Percentiles rank a stretch among this genome's conserved stretches.
Evolutionary conservation across 225 moss, liverwort and hornwort species (phyloP).

Genomic region (Ulota crispa): DNA sequence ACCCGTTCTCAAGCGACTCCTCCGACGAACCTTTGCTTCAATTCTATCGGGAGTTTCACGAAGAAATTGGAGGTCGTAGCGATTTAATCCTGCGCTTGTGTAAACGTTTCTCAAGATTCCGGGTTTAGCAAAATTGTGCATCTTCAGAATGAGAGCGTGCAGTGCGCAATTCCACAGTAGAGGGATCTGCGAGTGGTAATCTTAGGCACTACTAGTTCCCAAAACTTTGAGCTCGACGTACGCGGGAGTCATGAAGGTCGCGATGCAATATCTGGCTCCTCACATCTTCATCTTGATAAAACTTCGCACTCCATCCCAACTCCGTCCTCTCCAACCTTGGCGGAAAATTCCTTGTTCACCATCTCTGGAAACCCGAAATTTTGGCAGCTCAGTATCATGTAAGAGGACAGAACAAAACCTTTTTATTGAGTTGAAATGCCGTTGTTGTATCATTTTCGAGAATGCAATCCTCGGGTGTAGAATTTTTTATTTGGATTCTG

Average conservation of each 20-base stretch:
- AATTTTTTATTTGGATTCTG: not conserved
- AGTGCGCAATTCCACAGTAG: not conserved
- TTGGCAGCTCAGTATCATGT: constrained; percentile 32
- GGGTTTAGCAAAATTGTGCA: not conserved
- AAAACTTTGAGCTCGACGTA: not conserved
- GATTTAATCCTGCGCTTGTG: not conserved
- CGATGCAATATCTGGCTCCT: constrained; percentile 48
- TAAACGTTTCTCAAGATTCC: not conserved
- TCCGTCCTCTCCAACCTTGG: constrained; percentile 31
- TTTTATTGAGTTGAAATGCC: not conserved
- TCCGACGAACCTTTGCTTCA: not conserved
- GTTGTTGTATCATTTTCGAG: not conserved
- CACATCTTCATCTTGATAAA: constrained; percentile 41
- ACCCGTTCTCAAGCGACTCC: not conserved
- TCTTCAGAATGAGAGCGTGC: constrained; percentile 11
- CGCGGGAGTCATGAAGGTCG: constrained; percentile 44
- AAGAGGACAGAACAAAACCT: not conserved
- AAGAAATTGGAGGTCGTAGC: not conserved
- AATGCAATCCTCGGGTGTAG: not conserved
- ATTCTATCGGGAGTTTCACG: constrained; percentile 16
- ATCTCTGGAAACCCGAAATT: constrained; percentile 18
- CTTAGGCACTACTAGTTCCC: not conserved
- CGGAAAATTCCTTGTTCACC: not conserved
- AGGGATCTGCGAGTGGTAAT: constrained; percentile 7
- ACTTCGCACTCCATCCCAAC: constrained; percentile 21